These are phyloP conservation scores for Nicotiana paniculata DNA, from an alignment of 257 asterid genomes.

Conservation along the genomic window DNA sequence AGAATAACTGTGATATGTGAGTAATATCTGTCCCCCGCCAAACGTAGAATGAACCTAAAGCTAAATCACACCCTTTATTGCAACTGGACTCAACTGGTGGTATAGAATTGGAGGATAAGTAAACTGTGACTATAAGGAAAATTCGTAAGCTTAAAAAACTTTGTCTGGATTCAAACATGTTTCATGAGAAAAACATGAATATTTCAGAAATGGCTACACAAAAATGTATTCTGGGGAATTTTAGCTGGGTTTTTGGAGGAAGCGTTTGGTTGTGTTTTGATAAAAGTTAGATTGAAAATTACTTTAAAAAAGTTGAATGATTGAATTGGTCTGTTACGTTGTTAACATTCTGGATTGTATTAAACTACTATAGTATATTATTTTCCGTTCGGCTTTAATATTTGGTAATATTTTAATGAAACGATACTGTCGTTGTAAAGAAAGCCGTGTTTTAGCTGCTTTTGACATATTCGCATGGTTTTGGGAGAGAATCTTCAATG, in stretches of 20 bases:
- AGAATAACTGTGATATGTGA: conserved; percentile 23
- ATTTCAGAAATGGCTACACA: not conserved
- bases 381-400: not conserved
- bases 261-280: conserved; percentile 8
- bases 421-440: not conserved
- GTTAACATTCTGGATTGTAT: not conserved
- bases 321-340: not conserved
- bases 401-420: not conserved
- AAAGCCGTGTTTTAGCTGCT: conserved; percentile 3
- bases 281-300: not conserved
- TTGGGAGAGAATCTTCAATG: not conserved
- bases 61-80: conserved; percentile 53
- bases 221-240: not conserved
- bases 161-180: conserved; percentile 6
- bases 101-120: not conserved
- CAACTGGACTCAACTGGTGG: conserved; percentile 41
- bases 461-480: not conserved
- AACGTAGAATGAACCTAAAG: conserved; percentile 60
- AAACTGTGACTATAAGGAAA: not conserved
- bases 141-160: not conserved
- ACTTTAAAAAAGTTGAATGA: not conserved
- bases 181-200: conserved; percentile 9
- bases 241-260: not conserved
- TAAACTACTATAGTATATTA: not conserved
- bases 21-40: conserved; percentile 24